Base-by-base conservation (phyloP, 441 rosid genomes). In the Adansonia rubrostipa region DNA sequence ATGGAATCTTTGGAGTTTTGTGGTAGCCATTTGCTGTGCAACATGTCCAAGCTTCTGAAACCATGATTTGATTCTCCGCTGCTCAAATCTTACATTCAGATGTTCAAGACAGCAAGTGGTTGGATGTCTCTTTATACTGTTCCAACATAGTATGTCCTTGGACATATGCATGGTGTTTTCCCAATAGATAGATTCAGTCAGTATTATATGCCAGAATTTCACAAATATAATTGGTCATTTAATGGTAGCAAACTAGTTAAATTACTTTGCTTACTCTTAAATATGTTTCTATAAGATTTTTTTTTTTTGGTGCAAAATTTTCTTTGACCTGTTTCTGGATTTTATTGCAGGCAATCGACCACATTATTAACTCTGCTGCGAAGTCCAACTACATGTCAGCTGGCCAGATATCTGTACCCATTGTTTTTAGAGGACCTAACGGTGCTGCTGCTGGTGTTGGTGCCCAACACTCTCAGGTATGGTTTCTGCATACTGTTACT, bases 371-470 rank as follows among this genome's bases (percentile, higher is more conserved):
- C 79, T 92, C 97, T 63, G 93, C 97, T 82, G 95, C 95, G 71
- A 92, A 92, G 78, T 84, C 90, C 57, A 88, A 86, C 77, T 92
- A 92, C 80, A 91, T 92, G 97, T 92, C 97, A 71, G 87, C 92
- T 78, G 97, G 95, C 67, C 92, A 87, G 81, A 78, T 92, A 3
- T 61, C 79, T 6, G 97, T 89, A 57, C 95, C 95, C 50, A 88
- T 92, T 73, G 97, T 91, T 76, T 91, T 24, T 77, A 85, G 97
- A 81, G 97, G 97, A 53, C 97, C 97, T 57, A 92, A 92, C 83
- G 97, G 97, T 66, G 94, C 94, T 22, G 97, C 97, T 68, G 95
- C 95, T 74, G 97, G 97, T 85, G 97, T 92, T 74, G 95, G 92
- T 80, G 92, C 95, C 47, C 93, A 91, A 53, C 92, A 92, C 80